Percentiles rank a stretch among this genome's conserved stretches.
phyloP scores from a whole-genome alignment of 2,329 filamentous ascomycete genomes.

The Drechslerella dactyloides region DNA sequence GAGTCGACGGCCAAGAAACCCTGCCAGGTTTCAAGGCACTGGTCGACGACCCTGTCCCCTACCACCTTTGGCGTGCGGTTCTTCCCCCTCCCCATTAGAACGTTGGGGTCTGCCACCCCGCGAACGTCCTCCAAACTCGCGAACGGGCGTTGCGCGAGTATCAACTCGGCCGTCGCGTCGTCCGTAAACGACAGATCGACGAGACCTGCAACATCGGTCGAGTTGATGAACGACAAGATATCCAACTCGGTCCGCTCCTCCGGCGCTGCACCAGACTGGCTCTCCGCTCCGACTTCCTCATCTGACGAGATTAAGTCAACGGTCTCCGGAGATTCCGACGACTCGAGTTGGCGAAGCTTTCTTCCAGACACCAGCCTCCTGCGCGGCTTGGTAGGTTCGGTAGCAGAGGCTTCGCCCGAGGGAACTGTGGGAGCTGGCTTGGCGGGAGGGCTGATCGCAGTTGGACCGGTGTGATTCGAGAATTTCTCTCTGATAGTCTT shows the following conservation, averaged over 20 bases:
- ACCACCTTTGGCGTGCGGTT: constrained; percentile 64
- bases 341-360: constrained; percentile 54
- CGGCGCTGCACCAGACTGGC: constrained; percentile 15
- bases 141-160: constrained; percentile 80
- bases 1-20: constrained; percentile 84
- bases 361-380: constrained; percentile 58
- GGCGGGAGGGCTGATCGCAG: constrained; percentile 41
- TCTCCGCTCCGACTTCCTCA: constrained; percentile 57
- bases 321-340: constrained; percentile 56
- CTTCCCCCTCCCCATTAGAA: constrained; percentile 62
- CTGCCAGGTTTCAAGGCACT: constrained; percentile 73
- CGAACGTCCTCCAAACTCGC: constrained; percentile 69
- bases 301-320: constrained; percentile 61
- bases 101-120: constrained; percentile 64
- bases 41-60: constrained; percentile 71
- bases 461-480: constrained; percentile 7
- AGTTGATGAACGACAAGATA: constrained; percentile 83
- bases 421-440: constrained; percentile 14
- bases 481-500: constrained; percentile 51
- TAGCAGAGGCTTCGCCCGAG: constrained; percentile 53
- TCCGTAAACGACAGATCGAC: constrained; percentile 80
- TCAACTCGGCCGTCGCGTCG: constrained; percentile 70
- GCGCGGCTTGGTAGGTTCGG: constrained; percentile 57
- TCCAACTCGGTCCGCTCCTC: constrained; percentile 61
- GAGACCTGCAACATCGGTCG: constrained; percentile 75